Conservation (phyloP, 306 rosid species). For the Acacia crassicarpa region DNA sequence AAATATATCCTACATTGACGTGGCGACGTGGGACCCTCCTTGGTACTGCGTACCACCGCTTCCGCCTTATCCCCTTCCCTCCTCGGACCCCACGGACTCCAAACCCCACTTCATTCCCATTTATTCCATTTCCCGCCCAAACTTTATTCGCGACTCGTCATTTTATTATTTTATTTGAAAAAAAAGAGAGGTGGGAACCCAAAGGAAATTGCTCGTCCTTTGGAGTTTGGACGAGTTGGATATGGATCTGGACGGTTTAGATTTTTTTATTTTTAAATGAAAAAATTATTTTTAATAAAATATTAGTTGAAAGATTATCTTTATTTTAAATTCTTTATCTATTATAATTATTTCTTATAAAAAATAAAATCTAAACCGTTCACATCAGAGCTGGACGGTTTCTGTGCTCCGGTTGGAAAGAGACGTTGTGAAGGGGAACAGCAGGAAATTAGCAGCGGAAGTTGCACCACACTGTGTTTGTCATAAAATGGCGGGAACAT, state of each 20-base stretch:
- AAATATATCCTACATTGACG: not conserved
- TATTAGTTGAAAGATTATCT: no score
- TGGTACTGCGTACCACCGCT: not conserved
- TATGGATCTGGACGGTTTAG: no score
- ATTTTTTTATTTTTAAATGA: no score
- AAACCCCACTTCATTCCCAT: slow-evolving; percentile 7
- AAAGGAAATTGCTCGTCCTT: no score
- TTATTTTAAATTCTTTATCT: no score
- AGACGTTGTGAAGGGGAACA: slow-evolving; percentile 3
- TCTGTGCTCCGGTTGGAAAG: not conserved
- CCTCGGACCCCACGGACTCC: slow-evolving; percentile 10
- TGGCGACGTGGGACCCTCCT: not conserved
- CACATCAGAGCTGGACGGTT: no score
- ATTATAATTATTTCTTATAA: no score
- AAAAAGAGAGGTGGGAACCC: not conserved
- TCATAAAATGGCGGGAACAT: slow-evolving; percentile 19
- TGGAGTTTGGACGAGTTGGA: no score
- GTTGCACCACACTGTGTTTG: not conserved
- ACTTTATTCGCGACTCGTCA: not conserved
- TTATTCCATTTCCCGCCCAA: slow-evolving; percentile 33
- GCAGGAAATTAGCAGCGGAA: not conserved
- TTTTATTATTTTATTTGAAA: not conserved
- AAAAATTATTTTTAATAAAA: no score
- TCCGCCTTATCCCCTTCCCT: not conserved
- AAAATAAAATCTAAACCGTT: no score